Percentiles rank a stretch among this genome's conserved stretches.
phyloP scores from a whole-genome alignment of 2,329 filamentous ascomycete genomes.

The Xylariales sp. region DNA sequence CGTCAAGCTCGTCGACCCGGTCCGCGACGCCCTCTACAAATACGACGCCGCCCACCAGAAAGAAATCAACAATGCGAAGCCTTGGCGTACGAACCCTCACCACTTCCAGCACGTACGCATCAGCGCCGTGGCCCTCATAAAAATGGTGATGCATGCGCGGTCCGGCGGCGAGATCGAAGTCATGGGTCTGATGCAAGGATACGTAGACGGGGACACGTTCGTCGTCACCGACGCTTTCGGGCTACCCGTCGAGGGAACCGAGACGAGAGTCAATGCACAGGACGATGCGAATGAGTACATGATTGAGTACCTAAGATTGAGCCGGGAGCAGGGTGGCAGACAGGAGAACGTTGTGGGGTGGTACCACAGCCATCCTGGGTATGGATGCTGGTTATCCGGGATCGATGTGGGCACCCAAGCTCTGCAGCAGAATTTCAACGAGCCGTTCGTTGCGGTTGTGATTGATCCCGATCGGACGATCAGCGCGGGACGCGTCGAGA shows the following conservation, averaged over 20 bases:
- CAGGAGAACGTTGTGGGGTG: slow-evolving; percentile 93
- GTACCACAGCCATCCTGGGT: slow-evolving; percentile 97
- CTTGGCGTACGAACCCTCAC: slow-evolving; percentile 74
- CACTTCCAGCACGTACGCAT: slow-evolving; percentile 94
- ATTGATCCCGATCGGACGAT: slow-evolving; percentile 96
- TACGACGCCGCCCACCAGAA: slow-evolving; percentile 70
- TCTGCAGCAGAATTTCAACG: slow-evolving; percentile 78
- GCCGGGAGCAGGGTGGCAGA: slow-evolving; percentile 66
- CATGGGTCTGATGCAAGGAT: slow-evolving; percentile 98
- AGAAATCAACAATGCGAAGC: slow-evolving; percentile 56
- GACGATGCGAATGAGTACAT: slow-evolving; percentile 97
- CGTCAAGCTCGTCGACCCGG: slow-evolving; percentile 75
- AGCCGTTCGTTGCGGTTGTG: slow-evolving; percentile 92
- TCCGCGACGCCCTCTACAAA: slow-evolving; percentile 85
- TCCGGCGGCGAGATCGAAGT: slow-evolving; percentile 88
- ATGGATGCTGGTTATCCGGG: slow-evolving; percentile 95
- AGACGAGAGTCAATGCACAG: slow-evolving; percentile 94
- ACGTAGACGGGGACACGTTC: slow-evolving; percentile 78
- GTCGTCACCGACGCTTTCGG: slow-evolving; percentile 93
- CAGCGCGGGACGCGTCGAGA: slow-evolving; percentile 91
- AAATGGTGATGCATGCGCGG: slow-evolving; percentile 99
- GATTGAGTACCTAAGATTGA: slow-evolving; percentile 74
- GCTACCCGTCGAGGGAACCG: slow-evolving; percentile 94
- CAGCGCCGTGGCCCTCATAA: slow-evolving; percentile 87
- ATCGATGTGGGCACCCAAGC: slow-evolving; percentile 90